Conservation (phyloP, 257 asterid species). For the Cordia subcordata region DNA sequence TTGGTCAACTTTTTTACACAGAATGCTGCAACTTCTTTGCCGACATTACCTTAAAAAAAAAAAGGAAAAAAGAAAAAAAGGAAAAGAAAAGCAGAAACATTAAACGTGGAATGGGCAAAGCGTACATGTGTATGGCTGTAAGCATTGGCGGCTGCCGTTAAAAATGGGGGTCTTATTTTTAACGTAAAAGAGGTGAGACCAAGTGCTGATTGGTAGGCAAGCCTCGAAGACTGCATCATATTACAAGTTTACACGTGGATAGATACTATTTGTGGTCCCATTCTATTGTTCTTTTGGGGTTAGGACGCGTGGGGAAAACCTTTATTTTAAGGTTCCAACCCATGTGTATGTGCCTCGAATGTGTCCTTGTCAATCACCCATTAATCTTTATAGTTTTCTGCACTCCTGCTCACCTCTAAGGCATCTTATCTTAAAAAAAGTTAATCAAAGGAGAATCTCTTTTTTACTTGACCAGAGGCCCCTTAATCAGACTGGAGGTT, state of each 20-base stretch:
- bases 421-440: too few relatives aligned
- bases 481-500: too few relatives aligned
- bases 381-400: background rate
- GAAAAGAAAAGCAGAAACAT: too few relatives aligned
- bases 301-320: constrained; percentile 38
- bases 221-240: background rate
- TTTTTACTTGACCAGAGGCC: too few relatives aligned
- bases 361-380: constrained; percentile 18
- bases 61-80: too few relatives aligned
- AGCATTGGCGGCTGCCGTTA: constrained; percentile 20
- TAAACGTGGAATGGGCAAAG: too few relatives aligned
- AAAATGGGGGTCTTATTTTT: background rate
- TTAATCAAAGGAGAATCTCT: too few relatives aligned
- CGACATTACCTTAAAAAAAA: too few relatives aligned
- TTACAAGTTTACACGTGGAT: constrained; percentile 7
- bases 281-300: constrained; percentile 18
- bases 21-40: too few relatives aligned
- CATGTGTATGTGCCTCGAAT: constrained; percentile 31
- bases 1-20: too few relatives aligned
- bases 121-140: constrained; percentile 1
- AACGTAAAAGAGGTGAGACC: constrained; percentile 8
- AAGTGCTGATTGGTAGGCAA: background rate
- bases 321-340: constrained; percentile 11
- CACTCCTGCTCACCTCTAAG: background rate
- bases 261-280: constrained; percentile 39